Base-by-base conservation (phyloP, 208 protist genomes). In the Angomonas ambiguus region DNA sequence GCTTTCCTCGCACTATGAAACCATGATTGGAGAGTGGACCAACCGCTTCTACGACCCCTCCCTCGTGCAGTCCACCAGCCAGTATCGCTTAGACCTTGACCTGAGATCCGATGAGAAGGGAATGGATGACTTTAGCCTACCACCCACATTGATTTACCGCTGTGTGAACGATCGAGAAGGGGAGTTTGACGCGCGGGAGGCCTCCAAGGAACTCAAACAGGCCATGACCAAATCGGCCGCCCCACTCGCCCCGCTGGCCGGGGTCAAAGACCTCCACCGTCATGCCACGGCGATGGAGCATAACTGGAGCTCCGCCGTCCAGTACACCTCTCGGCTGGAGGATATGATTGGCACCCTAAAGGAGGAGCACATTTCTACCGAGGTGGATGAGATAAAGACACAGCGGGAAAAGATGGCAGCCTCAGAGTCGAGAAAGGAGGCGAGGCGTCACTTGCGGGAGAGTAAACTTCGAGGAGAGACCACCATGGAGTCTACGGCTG, bases 11-110 rank as follows among this genome's bases (percentile, higher is more conserved):
- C 82, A 96, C 78, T 79, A 89, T 66, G 81, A 92, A 24, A 71
- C 75, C 18, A 93, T 96, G 90, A 82, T 85, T 22, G 70, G 72
- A 6, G 90, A 96, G 72, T 96, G 90, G 87, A 73, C 79, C 0
- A 93, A 93, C 63, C 90, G 79, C 62, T 90, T 93, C 66, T 96
- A 90, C 71, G 76, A 93, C 67, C 79, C 83, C 1, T 80, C 70
- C 24, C 53, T 77, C 24, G 42, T 96, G 31, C 65, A 77, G 33
- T 73, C 73, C 35, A 88, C 82, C 4, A 72, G 76, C 31, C 80
- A 76, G 51, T 96, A 90, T 76, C 72, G 76, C 32, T 78, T 77
- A 30, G 65, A 58, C 2, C 70, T 96, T 10, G 90, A 96, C 71
- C 80, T 92, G 41, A 74, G 85, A 30, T 76, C 74, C 16, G 79